Base-by-base conservation (phyloP, 2,329 filamentous ascomycete species). In the Claviceps quebecensis region DNA sequence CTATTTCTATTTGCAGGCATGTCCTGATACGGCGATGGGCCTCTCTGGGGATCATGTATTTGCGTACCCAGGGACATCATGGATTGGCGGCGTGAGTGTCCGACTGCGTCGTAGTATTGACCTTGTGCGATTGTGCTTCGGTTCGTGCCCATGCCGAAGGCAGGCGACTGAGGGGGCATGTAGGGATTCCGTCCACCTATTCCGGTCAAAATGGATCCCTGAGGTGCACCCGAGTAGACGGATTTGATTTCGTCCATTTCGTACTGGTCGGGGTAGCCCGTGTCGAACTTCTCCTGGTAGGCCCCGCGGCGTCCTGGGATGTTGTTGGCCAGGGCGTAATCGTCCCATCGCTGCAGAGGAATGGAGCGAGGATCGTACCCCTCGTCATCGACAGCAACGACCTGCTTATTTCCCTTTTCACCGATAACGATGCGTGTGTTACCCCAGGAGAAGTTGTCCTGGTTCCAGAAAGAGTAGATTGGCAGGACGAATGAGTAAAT, bases 241-340 rank as follows among this genome's bases (percentile, higher is more conserved):
- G 89, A 95, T 66, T 88, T 90, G 76, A 97, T 95, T 66, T 98
- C 93, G 65, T 98, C 94, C 84, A 97, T 90, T 69, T 98, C 93
- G 62, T 89, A 95, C 56, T 84, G 81, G 55, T 91, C 86, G 41
- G 83, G 79, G 60, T 87, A 90, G 1, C 71, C 71, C 45, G 75
- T 78, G 23, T 80, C 76, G 50, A 64, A 60, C 69, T 88, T 87
- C 67, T 86, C 85, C 39, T 72, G 69, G 50, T 74, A 72, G 34
- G 80, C 77, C 50, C 89, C 90, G 54, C 93, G 88, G 54, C 91
- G 87, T 17, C 93, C 93, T 37, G 93, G 93, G 7, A 98, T 82
- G 59, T 86, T 87, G 72, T 97, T 96, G 54, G 77, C 67, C 39
- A 82, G 65, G 6, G 93, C 93, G 60, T 98, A 98, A 66, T 97